Evolutionary conservation across 768 basidiomycete species (phyloP), one percentile per base, ranked within the genome.

Genomic region (Rickenella mellea): DNA sequence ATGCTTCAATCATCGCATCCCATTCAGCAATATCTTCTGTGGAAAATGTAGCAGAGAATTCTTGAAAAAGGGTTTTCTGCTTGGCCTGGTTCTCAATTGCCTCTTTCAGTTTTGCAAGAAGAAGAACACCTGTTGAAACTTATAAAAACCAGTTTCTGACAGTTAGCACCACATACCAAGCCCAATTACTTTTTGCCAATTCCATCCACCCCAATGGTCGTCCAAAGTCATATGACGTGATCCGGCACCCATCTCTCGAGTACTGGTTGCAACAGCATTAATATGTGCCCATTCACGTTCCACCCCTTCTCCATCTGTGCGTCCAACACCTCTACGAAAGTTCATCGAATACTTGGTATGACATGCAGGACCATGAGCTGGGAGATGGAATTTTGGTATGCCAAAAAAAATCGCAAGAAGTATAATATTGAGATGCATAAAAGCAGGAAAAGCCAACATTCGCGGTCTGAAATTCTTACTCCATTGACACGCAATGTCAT

Each of bases 111-210:
- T n/a, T n/a, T n/a, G n/a, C n/a, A n/a, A n/a, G n/a, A n/a, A n/a
- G n/a, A n/a, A n/a, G n/a, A n/a, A n/a, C n/a, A n/a, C n/a, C n/a
- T n/a, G n/a, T n/a, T n/a, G n/a, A n/a, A n/a, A n/a, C n/a, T n/a
- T n/a, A n/a, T n/a, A n/a, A n/a, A n/a, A n/a, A n/a, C n/a, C n/a
- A n/a, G n/a, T n/a, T n/a, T n/a, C 19, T 36, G 11, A 12, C 7
- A 36, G 19, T 7, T 4, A 12, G 24, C 19, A n/a, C n/a, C n/a
- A n/a, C n/a, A n/a, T n/a, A n/a, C n/a, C n/a, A n/a, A n/a, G n/a
- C n/a, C n/a, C n/a, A n/a, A n/a, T n/a, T 3, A 56, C 40, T 31
- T 63, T 65, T 40, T 45, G 44, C 61, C 61, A 63, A 42, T 62
- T 62, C 31, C 45, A 47, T 33, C 51, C 40, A 2, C 48, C 47